Base-by-base conservation (phyloP, 1,284 basidiomycete genomes). In the Ceratobasidium sp. region DNA sequence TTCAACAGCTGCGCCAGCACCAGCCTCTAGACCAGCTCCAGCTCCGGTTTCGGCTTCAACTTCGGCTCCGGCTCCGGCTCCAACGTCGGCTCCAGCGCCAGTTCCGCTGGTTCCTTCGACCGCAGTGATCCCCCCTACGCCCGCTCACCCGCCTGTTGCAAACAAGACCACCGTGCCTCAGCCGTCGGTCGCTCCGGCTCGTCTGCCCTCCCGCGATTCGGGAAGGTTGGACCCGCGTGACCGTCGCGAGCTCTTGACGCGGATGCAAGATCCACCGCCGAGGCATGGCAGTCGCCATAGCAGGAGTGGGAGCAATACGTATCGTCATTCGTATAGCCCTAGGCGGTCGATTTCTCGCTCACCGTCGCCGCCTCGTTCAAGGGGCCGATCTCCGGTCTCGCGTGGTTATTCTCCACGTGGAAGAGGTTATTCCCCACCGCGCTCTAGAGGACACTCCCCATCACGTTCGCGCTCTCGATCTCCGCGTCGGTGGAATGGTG, bases 241-340 rank as follows among this genome's bases (percentile, higher is more conserved):
- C 20, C 66, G 48, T n/a, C 66, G 66, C 40, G 66, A 68, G 20
- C 50, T 68, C 46, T 38, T 50, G 48, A 54, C n/a, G 15, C 48
- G 66, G 50, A 33, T 54, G n/a, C 66, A 38, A 33, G 28, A 33
- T 52, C 48, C 48, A 5, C 66, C 66, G n/a, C 13, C 26, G 4
- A 54, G 33, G 50, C 5, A 20, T 40, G 38, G 33, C 20, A 38
- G 28, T 33, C 50, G 66, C 7, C n/a, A 40, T 15, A 20, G 46
- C n/a, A 2, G 20, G 44, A 46, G 44, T n/a, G 48, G 9, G 1
- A 6, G n/a, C 13, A 50, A 54, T 38, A 38, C 23, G 3, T 54
- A 54, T 40, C 23, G 42, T 7, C 62, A 4, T 12, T 2, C 46
- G 20, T 68, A 68, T 46, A 33, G 46, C 23, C 40, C 46, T 6